A percentile compares a stretch with the other conserved stretches of the same genome.
Evolutionary conservation across 73 alveolate genomes (phyloP).

Genomic region (Symbiodinium pilosum): DNA sequence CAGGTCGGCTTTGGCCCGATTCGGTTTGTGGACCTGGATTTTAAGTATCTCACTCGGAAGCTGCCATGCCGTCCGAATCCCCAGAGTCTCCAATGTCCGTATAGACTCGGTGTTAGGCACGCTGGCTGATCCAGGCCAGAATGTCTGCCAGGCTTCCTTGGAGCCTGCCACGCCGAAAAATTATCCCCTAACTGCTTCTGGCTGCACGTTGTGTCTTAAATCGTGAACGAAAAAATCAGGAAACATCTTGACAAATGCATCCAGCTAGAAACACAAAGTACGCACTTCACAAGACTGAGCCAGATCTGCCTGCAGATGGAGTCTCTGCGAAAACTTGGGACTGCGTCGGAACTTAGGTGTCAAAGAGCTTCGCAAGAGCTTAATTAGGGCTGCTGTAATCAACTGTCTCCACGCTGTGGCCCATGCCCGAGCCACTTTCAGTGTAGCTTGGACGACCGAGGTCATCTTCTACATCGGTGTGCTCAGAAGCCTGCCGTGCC

Average conservation of each 20-base stretch:
- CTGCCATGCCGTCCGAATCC: too few species aligned
- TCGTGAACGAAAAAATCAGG: too few species aligned
- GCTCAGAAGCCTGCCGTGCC: not conserved
- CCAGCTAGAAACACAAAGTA: too few species aligned
- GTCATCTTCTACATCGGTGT: not conserved
- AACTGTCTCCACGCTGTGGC: too few species aligned
- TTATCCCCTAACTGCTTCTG: too few species aligned
- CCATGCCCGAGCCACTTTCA: not conserved
- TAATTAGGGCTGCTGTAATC: too few species aligned
- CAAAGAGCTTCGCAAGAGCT: too few species aligned
- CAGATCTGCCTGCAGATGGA: constrained; percentile 60
- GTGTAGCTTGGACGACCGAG: not conserved
- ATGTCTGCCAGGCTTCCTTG: constrained; percentile 80
- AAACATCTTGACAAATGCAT: too few species aligned
- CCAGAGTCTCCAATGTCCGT: too few species aligned
- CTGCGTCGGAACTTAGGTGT: constrained; percentile 25
- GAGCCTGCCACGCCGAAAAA: not conserved
- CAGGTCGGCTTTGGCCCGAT: constrained; percentile 69
- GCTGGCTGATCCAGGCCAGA: constrained; percentile 73
- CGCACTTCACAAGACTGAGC: not conserved
- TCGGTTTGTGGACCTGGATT: constrained; percentile 15
- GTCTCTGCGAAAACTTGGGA: constrained; percentile 71
- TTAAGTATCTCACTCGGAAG: too few species aligned
- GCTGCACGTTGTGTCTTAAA: too few species aligned
- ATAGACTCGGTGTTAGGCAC: constrained; percentile 22